Conservation (phyloP, 2,329 filamentous ascomycete genomes). For the Trichoderma harzianum region DNA sequence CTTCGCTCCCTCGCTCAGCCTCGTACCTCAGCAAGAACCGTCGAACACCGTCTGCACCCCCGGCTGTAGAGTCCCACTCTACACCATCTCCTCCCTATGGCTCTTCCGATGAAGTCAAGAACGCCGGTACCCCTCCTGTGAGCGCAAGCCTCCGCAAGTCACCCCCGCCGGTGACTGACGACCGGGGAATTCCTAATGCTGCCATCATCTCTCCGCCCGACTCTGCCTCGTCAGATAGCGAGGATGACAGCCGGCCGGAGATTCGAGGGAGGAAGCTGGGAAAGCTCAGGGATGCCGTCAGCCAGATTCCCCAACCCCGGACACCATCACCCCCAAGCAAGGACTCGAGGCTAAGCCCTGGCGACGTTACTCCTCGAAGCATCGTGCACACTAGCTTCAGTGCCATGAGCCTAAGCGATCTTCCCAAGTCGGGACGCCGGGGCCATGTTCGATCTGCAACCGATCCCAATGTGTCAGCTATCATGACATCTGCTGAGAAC, state of each 20-base stretch:
- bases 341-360: constrained; percentile 15
- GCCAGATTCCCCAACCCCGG: constrained; percentile 59
- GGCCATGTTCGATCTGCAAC: constrained; percentile 55
- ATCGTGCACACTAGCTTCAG: constrained; percentile 47
- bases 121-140: constrained; percentile 42
- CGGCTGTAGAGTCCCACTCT: constrained; percentile 25
- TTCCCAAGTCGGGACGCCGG: constrained; percentile 39
- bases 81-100: constrained; percentile 38
- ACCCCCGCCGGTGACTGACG: constrained; percentile 74
- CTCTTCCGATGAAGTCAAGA: constrained; percentile 41
- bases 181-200: constrained; percentile 70
- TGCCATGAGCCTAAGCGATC: constrained; percentile 42
- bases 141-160: constrained; percentile 68
- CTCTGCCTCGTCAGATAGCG: constrained; percentile 74
- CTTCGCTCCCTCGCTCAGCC: constrained; percentile 59
- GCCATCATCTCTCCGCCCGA: constrained; percentile 91
- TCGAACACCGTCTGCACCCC: constrained; percentile 50
- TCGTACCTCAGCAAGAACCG: constrained; percentile 64
- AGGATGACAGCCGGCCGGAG: constrained; percentile 65
- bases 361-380: neutral
- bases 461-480: constrained; percentile 49
- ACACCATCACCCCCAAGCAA: constrained; percentile 48
- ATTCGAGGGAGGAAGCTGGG: constrained; percentile 48
- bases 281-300: constrained; percentile 72
- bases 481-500: constrained; percentile 47